phyloP scores from a whole-genome alignment of 1,284 basidiomycete genomes.

The Melampsora larici-populina region DNA sequence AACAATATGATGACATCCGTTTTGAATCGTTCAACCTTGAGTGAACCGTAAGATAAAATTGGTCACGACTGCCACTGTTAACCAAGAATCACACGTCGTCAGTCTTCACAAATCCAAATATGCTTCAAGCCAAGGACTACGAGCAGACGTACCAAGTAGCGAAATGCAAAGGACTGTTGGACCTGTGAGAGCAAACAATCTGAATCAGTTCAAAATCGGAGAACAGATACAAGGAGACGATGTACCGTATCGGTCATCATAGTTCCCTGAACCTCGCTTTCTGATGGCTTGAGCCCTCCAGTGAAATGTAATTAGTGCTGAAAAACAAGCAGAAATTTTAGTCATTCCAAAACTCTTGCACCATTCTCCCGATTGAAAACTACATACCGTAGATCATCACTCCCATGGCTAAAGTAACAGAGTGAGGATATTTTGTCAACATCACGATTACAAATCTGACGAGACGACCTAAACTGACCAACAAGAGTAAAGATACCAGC shows the following conservation, averaged over 20 bases:
- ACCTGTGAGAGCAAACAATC: background rate
- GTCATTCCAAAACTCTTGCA: background rate
- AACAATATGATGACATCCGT: too few relatives aligned
- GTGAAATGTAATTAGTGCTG: slow-evolving; percentile 36
- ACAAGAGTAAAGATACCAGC: slow-evolving; percentile 37
- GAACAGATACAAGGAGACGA: background rate
- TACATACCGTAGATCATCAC: slow-evolving; percentile 38
- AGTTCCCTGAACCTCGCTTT: slow-evolving; percentile 31
- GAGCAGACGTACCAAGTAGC: slow-evolving; percentile 9
- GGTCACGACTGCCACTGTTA: slow-evolving; percentile 35
- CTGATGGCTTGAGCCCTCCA: slow-evolving; percentile 33
- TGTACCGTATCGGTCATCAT: slow-evolving; percentile 36
- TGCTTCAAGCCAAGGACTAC: background rate
- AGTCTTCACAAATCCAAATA: background rate
- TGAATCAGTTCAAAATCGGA: background rate
- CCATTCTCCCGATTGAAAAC: background rate
- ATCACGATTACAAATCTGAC: background rate
- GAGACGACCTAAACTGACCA: background rate
- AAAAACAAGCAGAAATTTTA: background rate
- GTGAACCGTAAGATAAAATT: slow-evolving; percentile 39
- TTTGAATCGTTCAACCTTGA: background rate
- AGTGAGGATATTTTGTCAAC: background rate
- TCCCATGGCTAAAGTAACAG: slow-evolving; percentile 22
- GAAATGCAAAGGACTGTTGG: slow-evolving; percentile 36
- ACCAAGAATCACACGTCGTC: background rate